Evolutionary conservation across 176 grass and related monocot genomes (phyloP), one percentile per base, ranked within the genome.

Genomic region (Chloris gayana): DNA sequence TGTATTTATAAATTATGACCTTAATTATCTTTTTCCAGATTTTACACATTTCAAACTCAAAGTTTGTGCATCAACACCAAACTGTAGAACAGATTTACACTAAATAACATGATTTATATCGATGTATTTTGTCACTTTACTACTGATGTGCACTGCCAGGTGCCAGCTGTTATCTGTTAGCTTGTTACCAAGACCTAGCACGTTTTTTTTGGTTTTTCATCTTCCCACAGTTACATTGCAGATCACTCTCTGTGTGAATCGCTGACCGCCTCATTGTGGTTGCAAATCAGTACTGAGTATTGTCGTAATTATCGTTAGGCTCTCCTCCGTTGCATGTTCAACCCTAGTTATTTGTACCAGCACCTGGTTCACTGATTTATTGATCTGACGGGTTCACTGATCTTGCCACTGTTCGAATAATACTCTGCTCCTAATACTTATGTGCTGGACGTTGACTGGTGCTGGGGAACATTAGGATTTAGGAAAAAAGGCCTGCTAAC

Each of bases 131-230:
- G 54, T 24, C 8, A 8, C 22, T 35, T 54, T 56, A 73, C 21
- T 35, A 21, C 7, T 61, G 0, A 3, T 29, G 24, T 61, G 25
- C 25, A 61, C 39, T 19, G 8, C 17, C 6, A 1, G 58, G 82
- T 25, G 22, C 30, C n/a, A 29, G 53, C 39, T n/a, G 26, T 61
- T 61, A 29, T 25, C 24, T 9, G 2, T 10, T 8, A 57, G 11
- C 58, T 13, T 61, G 10, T 84, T 62, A 70, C 74, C 65, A 47
- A 33, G 14, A 49, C 12, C 12, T 22, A 56, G 45, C 72, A n/a
- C n/a, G 69, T 82, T 21, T 80, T 30, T 30, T 30, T 29, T 64
- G 39, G 24, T 14, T 76, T 56, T 45, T 3, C 64, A 27, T 78
- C 3, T 30, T 17, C 73, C n/a, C 26, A 24, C 32, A 9, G 38